Evolutionary conservation across 1,284 basidiomycete genomes (phyloP), one percentile per base, ranked within the genome.

Genomic region (Ceratobasidium theobromae): DNA sequence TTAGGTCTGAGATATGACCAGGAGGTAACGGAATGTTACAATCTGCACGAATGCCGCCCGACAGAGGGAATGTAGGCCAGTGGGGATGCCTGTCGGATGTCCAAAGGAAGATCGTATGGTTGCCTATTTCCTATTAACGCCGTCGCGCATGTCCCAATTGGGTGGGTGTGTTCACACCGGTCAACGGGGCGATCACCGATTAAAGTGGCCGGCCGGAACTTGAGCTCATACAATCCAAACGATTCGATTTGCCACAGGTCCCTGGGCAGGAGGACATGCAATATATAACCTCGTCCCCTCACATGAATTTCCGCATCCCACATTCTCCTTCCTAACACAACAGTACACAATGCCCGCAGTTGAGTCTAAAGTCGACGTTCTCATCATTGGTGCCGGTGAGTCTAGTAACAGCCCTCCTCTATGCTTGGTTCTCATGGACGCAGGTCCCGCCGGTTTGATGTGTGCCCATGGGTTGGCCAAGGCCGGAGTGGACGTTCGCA

Each of bases 401-500:
- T 9, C 32, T 18, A 40, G 11, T 32, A 16, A n/a, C 23, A 25
- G 27, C 8, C 30, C 28, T n/a, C 5, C 35, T 32, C 21, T 27
- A 46, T 30, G 23, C 6, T 9, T 8, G 6, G 14, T 30, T 8
- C 27, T 53, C 6, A 53, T 11, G 9, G 18, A 11, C 21, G 33
- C 82, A 9, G 84, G 84, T 40, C 84, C 84, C 8, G 82, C 84
- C 1, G 84, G 85, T 4, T 72, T 85, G 1, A 83, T 88, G 84
- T 85, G 83, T 67, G 82, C 82, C 25, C 84, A 86, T 71, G 86
- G 82, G 2, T 80, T 90, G 33, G 81, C 81, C 3, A 79, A 74
- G 52, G 84, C 83, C 12, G 86, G 86, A 0, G 76, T 86, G 16
- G 80, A 83, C 43, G 83, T 88, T 14, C 80, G 84, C 4, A 82